Base-by-base conservation (phyloP, 1,139 yeast genomes). In the Debaryomycetaceae sp. region DNA sequence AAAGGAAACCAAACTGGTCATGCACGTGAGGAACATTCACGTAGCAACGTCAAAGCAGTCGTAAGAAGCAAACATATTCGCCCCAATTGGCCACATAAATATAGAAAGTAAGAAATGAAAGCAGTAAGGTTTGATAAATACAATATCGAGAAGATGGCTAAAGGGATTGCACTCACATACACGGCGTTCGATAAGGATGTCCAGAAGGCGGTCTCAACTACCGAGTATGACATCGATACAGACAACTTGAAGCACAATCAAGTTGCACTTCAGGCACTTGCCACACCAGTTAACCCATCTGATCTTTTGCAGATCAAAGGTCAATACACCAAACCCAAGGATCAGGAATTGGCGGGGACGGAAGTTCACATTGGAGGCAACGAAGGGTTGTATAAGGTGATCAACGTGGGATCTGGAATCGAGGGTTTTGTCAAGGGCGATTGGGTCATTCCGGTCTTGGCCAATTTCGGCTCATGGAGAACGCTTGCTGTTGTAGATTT, bases 281-380 rank as follows among this genome's bases (percentile, higher is more conserved):
- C 94, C 0, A 75, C 86, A 34, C 96, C 97, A 3, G 71, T 89
- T 41, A 89, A 89, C 49, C 97, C 97, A 0, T 83, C 95, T 0
- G 97, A 89, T 50, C 70, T 86, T 52, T 84, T 84, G 49, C 96
- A 88, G 57, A 66, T 89, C 41, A 88, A 83, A 51, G 96, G 96
- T n/a, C 93, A 84, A 0, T 89, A 89, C 45, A 95, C 96, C 1
- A 77, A 88, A n/a, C 74, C 67, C 43, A 70, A 81, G 44, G 69
- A 79, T 6, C 49, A 50, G 7, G 49, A 40, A 23, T 44, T 51
- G 26, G 61, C 75, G 25, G 78, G 80, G 4, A 72, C 85, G 3
- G 49, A 57, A 4, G 62, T 74, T 23, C 91, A 91, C 2, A 78
- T 85, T 34, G 88, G 86, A 18, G 97, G 97, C 34, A 89, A 59